Percentiles rank a stretch among this genome's conserved stretches.
These are phyloP conservation scores for Umbilicus rupestris DNA, from an alignment of 164 flowering plant genomes.

Conservation along the genomic window DNA sequence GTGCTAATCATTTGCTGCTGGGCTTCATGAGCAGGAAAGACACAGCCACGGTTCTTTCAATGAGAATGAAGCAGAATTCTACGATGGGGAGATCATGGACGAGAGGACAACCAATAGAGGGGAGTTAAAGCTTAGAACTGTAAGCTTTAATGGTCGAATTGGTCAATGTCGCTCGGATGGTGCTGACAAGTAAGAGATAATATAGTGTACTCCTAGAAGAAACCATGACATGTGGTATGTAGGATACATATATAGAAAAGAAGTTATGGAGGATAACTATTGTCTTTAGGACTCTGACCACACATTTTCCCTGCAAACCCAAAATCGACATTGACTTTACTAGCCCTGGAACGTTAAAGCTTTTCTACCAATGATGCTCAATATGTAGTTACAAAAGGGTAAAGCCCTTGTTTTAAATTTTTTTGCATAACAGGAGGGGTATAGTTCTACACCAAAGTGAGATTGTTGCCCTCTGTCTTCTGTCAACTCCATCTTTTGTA, in stretches of 20 bases:
- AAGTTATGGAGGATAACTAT: no score
- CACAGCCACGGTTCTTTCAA: constrained; percentile 16
- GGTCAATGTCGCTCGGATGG: constrained; percentile 16
- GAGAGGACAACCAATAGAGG: constrained; percentile 72
- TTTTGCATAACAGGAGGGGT: no score
- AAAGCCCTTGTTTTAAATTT: no score
- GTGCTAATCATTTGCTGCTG: not conserved
- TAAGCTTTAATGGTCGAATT: constrained; percentile 30
- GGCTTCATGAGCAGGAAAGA: constrained; percentile 23
- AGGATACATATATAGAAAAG: no score
- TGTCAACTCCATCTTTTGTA: constrained; percentile 43
- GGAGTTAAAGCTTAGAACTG: constrained; percentile 54
- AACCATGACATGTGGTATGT: not conserved
- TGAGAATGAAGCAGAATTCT: constrained; percentile 22
- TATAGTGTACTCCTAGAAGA: not conserved
- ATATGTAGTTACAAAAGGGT: no score
- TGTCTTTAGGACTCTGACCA: no score
- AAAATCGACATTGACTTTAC: no score
- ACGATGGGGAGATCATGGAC: constrained; percentile 65
- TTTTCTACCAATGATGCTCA: no score
- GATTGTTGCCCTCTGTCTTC: constrained; percentile 55
- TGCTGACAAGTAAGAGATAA: not conserved
- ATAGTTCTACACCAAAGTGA: constrained; percentile 25
- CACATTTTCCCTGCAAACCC: no score
- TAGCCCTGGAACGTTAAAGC: no score